Conservation (phyloP, 2,329 filamentous ascomycete genomes). For the Achaetomium macrosporum region DNA sequence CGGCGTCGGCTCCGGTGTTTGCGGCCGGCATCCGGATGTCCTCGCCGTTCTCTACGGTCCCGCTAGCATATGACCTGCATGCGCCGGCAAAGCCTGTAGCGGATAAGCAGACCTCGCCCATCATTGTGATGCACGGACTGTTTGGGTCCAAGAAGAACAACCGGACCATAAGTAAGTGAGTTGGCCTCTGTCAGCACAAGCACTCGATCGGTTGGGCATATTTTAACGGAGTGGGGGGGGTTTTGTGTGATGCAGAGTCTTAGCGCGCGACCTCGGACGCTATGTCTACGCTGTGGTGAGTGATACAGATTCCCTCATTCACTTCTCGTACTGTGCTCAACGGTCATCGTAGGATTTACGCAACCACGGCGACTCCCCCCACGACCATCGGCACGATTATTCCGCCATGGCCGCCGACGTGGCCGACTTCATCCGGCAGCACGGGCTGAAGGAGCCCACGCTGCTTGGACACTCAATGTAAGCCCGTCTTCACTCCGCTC, state of each 20-base stretch:
- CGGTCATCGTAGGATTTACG: slow-evolving; percentile 62
- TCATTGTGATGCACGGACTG: slow-evolving; percentile 85
- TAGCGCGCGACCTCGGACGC: slow-evolving; percentile 74
- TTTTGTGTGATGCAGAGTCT: slow-evolving; percentile 20
- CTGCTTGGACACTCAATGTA: slow-evolving; percentile 94
- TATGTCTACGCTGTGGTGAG: slow-evolving; percentile 76
- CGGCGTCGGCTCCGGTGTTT: slow-evolving; percentile 2
- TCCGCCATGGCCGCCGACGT: slow-evolving; percentile 76
- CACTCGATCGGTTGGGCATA: neutral
- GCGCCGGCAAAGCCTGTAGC: slow-evolving; percentile 44
- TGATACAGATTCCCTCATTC: slow-evolving; percentile 5
- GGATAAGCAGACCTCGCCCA: slow-evolving; percentile 49
- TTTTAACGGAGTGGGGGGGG: too few species aligned
- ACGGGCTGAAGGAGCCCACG: slow-evolving; percentile 63
- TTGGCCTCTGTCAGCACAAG: slow-evolving; percentile 13
- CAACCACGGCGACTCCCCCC: slow-evolving; percentile 89
- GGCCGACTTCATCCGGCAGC: slow-evolving; percentile 66
- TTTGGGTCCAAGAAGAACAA: slow-evolving; percentile 97
- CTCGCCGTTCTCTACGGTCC: slow-evolving; percentile 24
- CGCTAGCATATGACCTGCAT: slow-evolving; percentile 62
- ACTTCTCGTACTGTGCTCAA: slow-evolving; percentile 10
- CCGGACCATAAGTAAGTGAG: slow-evolving; percentile 87
- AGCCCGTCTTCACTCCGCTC: slow-evolving; percentile 22
- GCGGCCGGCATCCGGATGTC: neutral
- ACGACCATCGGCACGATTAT: slow-evolving; percentile 73